These are phyloP conservation scores for Cercospora canescens DNA, from an alignment of 2,329 filamentous ascomycete species.

Conservation along the genomic window DNA sequence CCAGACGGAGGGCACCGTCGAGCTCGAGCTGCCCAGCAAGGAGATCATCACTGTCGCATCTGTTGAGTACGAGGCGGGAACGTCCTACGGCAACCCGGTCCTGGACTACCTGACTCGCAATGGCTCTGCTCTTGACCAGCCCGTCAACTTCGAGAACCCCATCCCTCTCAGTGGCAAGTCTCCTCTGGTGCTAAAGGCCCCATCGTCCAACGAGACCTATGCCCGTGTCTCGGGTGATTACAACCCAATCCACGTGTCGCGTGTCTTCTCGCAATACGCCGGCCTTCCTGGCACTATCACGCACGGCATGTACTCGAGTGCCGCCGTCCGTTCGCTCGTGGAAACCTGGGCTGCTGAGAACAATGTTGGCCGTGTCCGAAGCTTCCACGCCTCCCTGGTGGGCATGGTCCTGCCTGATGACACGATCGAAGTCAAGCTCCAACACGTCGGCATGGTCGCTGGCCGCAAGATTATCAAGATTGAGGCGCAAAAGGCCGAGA, in stretches of 20 bases:
- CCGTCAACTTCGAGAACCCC: slow-evolving; percentile 93
- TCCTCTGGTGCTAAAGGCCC: slow-evolving; percentile 83
- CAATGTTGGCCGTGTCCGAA: slow-evolving; percentile 93
- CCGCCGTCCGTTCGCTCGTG: slow-evolving; percentile 89
- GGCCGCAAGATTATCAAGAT: slow-evolving; percentile 99
- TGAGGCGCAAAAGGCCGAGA: slow-evolving; percentile 92
- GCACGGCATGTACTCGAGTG: slow-evolving; percentile 99
- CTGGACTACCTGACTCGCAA: slow-evolving; percentile 93
- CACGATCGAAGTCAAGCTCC: slow-evolving; percentile 88
- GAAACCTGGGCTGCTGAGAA: slow-evolving; percentile 99
- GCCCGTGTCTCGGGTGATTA: slow-evolving; percentile 96
- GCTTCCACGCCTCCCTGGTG: slow-evolving; percentile 95
- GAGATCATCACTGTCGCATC: slow-evolving; percentile 97
- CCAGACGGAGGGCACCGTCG: slow-evolving; percentile 86
- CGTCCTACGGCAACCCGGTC: slow-evolving; percentile 93
- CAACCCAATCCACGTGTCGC: slow-evolving; percentile 98
- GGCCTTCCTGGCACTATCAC: slow-evolving; percentile 96
- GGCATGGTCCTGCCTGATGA: slow-evolving; percentile 99
- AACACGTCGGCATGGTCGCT: slow-evolving; percentile 96
- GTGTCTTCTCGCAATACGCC: slow-evolving; percentile 94
- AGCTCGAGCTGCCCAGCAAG: slow-evolving; percentile 93
- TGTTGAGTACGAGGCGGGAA: slow-evolving; percentile 89
- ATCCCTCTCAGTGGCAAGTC: slow-evolving; percentile 94
- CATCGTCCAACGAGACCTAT: slow-evolving; percentile 96
- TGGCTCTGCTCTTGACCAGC: slow-evolving; percentile 90